Conservation (phyloP, 2,329 filamentous ascomycete genomes). For the Dothidotthia symphoricarpi region DNA sequence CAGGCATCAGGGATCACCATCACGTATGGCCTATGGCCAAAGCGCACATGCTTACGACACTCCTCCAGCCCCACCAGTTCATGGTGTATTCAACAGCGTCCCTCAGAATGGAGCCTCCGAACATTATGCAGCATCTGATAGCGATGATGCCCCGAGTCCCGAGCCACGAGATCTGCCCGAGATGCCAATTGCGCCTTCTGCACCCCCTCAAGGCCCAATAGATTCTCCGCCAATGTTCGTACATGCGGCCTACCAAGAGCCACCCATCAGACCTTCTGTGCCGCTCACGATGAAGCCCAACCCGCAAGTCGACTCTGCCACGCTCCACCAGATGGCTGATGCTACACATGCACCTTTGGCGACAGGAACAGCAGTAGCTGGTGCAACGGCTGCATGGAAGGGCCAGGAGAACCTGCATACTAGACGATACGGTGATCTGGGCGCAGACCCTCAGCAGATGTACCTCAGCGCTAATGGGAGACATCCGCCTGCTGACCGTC, state of each 20-base stretch:
- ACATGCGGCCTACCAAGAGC: conserved; percentile 69
- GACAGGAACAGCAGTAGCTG: conserved; percentile 39
- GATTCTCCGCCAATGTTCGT: conserved; percentile 74
- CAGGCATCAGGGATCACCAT: conserved; percentile 42
- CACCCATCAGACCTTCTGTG: conserved; percentile 67
- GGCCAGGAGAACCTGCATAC: conserved; percentile 32
- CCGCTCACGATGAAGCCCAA: conserved; percentile 76
- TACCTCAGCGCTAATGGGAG: conserved; percentile 47
- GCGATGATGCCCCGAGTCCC: conserved; percentile 28
- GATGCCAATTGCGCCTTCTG: conserved; percentile 36
- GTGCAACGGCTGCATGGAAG: conserved; percentile 44
- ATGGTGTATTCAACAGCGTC: conserved; percentile 26
- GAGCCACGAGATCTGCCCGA: conserved; percentile 33
- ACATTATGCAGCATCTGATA: conserved; percentile 32
- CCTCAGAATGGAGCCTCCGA: conserved; percentile 20
- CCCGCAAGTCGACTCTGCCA: conserved; percentile 78
- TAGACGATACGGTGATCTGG: conserved; percentile 36
- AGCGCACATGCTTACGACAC: conserved; percentile 31
- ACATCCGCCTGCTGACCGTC: conserved; percentile 57
- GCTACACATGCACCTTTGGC: conserved; percentile 56
- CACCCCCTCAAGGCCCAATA: conserved; percentile 68
- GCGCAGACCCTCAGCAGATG: conserved; percentile 19
- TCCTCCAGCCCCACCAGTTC: conserved; percentile 45
- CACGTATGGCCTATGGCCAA: conserved; percentile 41
- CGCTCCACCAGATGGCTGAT: conserved; percentile 74